Base-by-base conservation (phyloP, 805 yeast genomes). In the Gaillardinia entomophila region DNA sequence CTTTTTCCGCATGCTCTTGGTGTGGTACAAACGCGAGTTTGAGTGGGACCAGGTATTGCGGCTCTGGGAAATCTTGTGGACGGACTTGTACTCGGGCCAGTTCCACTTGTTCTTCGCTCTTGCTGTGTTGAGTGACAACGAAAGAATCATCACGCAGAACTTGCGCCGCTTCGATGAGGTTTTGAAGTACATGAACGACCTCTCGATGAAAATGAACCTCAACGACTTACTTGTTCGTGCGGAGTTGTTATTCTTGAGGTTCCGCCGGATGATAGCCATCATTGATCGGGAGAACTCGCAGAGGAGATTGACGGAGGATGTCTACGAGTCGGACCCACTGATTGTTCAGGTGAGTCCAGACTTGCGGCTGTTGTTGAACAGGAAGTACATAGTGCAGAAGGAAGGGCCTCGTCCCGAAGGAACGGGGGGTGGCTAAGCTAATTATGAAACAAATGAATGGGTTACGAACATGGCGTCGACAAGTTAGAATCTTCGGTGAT, bases 21-120 rank as follows among this genome's bases (percentile, higher is more conserved):
- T 92, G 2, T 89, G 96, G 96, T 92, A 75, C 54, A 92, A 92
- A 55, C 75, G 98, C 31, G 98, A 92, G 50, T 81, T 92, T 41
- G 73, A 71, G 17, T 84, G 90, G 73, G 75, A 74, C 30, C 85
- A 85, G 34, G 83, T 86, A 1, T 61, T 83, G 50, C 65, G 73
- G 18, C 66, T 90, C n/a, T 90, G 97, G 97, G 98, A 90, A 51
- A 78, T 83, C 3, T 64, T 92, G 29, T 86, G 92, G 79, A 90
- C 97, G 0, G 90, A 90, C 58, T 82, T 63, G 48, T 79, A 85
- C 49, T 75, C 90, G 0, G 79, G 92, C 4, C 97, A 92, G 55
- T 89, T 82, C 54, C 94, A 88, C 45, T 59, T 92, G 24, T 88
- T 92, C 50, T 71, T 92, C 46, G 90, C 95, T 13, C 62, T 90